These are phyloP conservation scores for Blastosporella zonata DNA, from an alignment of 1,284 basidiomycete species.

Conservation along the genomic window DNA sequence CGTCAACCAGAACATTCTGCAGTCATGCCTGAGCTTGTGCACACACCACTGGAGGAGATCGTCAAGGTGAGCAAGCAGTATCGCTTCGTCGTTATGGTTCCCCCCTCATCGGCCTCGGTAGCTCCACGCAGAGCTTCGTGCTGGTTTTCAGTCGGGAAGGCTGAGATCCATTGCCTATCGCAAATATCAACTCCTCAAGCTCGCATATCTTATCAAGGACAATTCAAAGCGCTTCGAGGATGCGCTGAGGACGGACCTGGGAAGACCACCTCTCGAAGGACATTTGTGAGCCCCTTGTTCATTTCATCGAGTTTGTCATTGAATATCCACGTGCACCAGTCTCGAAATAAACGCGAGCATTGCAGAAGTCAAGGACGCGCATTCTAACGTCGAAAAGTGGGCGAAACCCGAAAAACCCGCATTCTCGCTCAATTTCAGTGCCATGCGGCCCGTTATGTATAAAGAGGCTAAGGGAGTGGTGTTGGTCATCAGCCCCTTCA, in stretches of 20 bases:
- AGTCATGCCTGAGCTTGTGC: constrained; percentile 19
- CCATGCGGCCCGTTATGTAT: constrained; percentile 60
- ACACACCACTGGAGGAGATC: constrained; percentile 38
- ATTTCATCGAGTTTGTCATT: background rate
- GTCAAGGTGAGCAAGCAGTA: constrained; percentile 23
- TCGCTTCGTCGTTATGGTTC: too few relatives aligned
- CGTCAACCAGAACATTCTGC: background rate
- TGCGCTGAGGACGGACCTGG: constrained; percentile 55
- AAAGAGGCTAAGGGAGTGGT: constrained; percentile 79
- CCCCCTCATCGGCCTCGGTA: constrained; percentile 22
- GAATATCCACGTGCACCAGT: constrained; percentile 31
- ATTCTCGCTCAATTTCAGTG: constrained; percentile 51
- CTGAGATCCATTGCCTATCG: constrained; percentile 57
- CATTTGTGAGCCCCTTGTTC: constrained; percentile 46
- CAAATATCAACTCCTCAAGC: constrained; percentile 64
- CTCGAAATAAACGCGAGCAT: constrained; percentile 55
- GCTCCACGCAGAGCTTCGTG: constrained; percentile 51
- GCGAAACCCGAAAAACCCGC: constrained; percentile 62
- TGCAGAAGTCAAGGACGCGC: constrained; percentile 60
- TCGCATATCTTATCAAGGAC: constrained; percentile 67
- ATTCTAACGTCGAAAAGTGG: constrained; percentile 75
- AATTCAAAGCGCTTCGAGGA: constrained; percentile 55
- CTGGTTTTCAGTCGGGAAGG: constrained; percentile 57
- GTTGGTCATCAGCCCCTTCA: constrained; percentile 67
- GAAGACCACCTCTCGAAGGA: constrained; percentile 51